Percentiles rank a stretch among this genome's conserved stretches.
Conservation (phyloP, 352 stramenopile genomes). For the Pythium vanterpoolii region DNA sequence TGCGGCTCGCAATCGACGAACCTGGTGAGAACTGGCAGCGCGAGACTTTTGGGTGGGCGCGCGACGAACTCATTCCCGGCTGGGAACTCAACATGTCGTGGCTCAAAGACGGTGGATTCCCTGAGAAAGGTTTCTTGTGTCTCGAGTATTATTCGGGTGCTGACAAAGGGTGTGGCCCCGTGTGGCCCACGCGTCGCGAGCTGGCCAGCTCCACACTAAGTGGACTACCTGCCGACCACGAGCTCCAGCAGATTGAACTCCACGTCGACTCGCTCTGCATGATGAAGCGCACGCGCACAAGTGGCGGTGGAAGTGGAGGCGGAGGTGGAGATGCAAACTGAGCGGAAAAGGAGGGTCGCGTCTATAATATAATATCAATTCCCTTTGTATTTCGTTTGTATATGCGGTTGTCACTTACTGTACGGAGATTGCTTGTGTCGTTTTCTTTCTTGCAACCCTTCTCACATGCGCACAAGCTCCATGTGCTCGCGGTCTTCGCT, state of each 20-base stretch:
- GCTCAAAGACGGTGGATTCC: conserved; percentile 76
- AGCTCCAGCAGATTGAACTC: conserved; percentile 41
- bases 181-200: conserved; percentile 63
- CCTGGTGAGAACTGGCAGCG: conserved; percentile 79
- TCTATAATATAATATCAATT: not conserved
- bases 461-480: conserved; percentile 40
- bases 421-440: not conserved
- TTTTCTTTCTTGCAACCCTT: not conserved
- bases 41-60: conserved; percentile 74
- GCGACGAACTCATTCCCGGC: conserved; percentile 70
- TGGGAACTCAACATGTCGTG: conserved; percentile 82
- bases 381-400: not conserved
- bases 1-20: conserved; percentile 76
- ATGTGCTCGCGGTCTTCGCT: conserved; percentile 26
- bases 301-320: too few species aligned
- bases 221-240: conserved; percentile 36
- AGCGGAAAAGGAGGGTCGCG: too few species aligned
- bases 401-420: not conserved
- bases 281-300: conserved; percentile 23
- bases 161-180: conserved; percentile 64
- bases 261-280: conserved; percentile 60
- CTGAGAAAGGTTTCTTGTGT: conserved; percentile 70
- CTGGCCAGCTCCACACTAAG: conserved; percentile 48
- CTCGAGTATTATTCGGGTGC: conserved; percentile 79
- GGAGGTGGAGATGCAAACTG: too few species aligned